Conservation (phyloP, 345 rosid genomes). For the Corchorus capsularis region DNA sequence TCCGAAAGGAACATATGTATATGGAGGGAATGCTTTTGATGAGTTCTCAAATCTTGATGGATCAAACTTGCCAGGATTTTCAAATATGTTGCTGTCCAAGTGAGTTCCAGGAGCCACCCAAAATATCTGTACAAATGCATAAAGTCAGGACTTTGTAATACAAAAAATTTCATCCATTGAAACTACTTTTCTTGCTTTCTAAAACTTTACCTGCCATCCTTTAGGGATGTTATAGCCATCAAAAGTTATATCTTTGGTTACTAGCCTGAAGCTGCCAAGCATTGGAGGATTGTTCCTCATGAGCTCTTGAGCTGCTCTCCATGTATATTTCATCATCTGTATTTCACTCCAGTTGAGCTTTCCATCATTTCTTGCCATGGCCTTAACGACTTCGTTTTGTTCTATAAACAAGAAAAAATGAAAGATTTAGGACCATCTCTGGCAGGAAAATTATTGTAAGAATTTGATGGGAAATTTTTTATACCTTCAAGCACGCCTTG, state of each 20-base stretch:
- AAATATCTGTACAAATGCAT: neutral
- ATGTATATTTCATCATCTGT: slow-evolving; percentile 18
- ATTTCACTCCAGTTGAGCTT: slow-evolving; percentile 16
- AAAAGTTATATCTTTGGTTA: slow-evolving; percentile 7
- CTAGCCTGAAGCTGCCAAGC: slow-evolving; percentile 18
- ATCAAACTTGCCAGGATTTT: slow-evolving; percentile 18
- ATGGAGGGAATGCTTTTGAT: slow-evolving; percentile 13
- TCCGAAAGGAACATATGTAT: slow-evolving; percentile 13
- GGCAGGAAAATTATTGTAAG: neutral
- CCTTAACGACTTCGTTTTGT: slow-evolving; percentile 11
- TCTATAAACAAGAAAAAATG: neutral
- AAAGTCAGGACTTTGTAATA: neutral
- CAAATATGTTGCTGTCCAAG: slow-evolving; percentile 19
- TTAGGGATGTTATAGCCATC: slow-evolving; percentile 14
- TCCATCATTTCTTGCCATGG: slow-evolving; percentile 6
- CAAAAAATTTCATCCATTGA: neutral
- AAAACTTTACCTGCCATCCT: slow-evolving; percentile 12
- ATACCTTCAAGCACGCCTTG: slow-evolving; percentile 18
- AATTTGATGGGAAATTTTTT: neutral
- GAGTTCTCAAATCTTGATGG: slow-evolving; percentile 13
- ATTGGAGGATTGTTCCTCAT: slow-evolving; percentile 22
- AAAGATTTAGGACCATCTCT: neutral
- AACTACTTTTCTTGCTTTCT: too few species aligned
- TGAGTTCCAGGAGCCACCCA: slow-evolving; percentile 21
- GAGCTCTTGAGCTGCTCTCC: slow-evolving; percentile 21